Base-by-base conservation (phyloP, 208 protist genomes). In the Crithidia mellificae region DNA sequence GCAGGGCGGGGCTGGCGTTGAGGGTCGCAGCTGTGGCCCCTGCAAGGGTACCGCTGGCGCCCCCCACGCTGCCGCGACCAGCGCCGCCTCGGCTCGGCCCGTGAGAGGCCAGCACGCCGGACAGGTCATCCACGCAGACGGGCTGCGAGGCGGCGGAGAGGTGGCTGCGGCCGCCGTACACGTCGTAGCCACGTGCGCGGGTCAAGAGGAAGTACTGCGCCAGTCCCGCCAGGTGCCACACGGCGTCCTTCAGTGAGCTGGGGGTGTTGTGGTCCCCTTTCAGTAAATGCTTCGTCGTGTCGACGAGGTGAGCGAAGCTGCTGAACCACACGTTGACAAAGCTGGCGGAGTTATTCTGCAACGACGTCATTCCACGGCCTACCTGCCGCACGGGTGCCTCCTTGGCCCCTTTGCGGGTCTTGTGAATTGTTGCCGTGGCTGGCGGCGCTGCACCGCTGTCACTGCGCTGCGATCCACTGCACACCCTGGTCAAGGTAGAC, bases 151-250 rank as follows among this genome's bases (percentile, higher is more conserved):
- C 43, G 20, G 59, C 32, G 12, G 49, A 43, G 24, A 74, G 52
- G 52, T 76, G 70, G 34, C 39, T 54, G 15, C 59, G 63, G 12
- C 39, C 54, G 27, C 47, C 63, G 70, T 70, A 76, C 55, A 68
- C 29, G 39, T 58, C 63, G 64, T 76, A 76, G 49, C 70, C 70
- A 15, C 70, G 34, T 6, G 53, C 70, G 6, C 70, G 70, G 22
- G 47, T 64, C 47, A 70, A 59, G 30, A 74, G 36, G 27, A 83
- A 72, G 57, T 83, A 88, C 61, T 78, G 63, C 27, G 83, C 78
- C 24, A 88, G 63, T 7, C 76, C 79, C 0, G 83, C 83, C 3
- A 88, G 63, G 47, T 83, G 74, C 83, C 83, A 88, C 53, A 72
- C 79, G 0, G 66, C 69, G 17, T 50, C 65, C 68, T 85, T 72